Conservation (phyloP, 352 stramenopile species). For the Globisporangium abappressorium region DNA sequence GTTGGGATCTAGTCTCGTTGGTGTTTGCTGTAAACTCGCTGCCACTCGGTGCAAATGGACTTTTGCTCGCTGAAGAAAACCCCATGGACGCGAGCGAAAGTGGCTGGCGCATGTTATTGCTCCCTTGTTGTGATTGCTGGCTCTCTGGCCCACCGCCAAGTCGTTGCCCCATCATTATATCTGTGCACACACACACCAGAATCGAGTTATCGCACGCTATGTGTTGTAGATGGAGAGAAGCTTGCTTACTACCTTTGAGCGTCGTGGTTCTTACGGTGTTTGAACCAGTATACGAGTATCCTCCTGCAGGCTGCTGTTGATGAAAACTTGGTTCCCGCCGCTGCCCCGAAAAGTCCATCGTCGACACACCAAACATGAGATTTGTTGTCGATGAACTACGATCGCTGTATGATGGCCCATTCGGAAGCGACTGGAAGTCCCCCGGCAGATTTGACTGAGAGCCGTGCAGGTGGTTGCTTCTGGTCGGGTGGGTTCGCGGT, state of each 20-base stretch:
- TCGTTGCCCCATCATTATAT: conserved; percentile 12
- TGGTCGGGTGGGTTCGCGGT: neutral
- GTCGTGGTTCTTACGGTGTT: conserved; percentile 17
- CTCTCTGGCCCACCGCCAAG: conserved; percentile 4
- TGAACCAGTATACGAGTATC: neutral
- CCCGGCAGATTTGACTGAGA: neutral
- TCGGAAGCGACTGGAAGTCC: neutral
- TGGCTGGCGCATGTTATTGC: neutral
- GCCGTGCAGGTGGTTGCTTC: neutral
- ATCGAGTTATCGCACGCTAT: neutral
- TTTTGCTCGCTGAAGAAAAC: conserved; percentile 1
- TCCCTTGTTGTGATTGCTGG: neutral
- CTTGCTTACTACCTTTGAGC: conserved; percentile 26
- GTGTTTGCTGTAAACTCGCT: neutral
- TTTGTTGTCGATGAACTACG: conserved; percentile 3
- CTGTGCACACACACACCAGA: conserved; percentile 4
- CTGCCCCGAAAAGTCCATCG: conserved; percentile 6
- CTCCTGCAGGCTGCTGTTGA: neutral
- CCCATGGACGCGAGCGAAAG: conserved; percentile 15
- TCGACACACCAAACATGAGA: conserved; percentile 2
- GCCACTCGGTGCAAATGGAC: neutral
- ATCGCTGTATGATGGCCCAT: neutral
- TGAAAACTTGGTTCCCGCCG: neutral
- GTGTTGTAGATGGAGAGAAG: neutral
- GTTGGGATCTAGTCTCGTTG: neutral